A percentile compares a stretch with the other conserved stretches of the same genome.
Evolutionary conservation across 805 yeast species (phyloP).

Genomic region (Starmera dryadoides): DNA sequence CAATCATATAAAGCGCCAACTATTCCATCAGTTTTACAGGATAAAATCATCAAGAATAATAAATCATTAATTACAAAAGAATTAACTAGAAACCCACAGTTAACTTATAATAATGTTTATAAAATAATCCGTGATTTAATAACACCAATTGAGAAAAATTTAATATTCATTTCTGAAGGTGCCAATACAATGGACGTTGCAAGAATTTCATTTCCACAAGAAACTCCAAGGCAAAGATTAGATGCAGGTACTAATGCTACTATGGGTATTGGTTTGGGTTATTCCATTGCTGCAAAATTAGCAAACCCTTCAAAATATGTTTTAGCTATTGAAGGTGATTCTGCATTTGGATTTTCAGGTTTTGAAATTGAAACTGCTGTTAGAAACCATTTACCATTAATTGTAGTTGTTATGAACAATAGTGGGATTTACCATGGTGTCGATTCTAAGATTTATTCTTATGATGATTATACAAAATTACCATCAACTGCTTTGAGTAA

Average conservation of each 20-base stretch:
- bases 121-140: conserved; percentile 36
- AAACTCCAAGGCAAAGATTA: conserved; percentile 43
- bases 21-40: conserved; percentile 19
- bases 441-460: conserved; percentile 23
- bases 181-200: conserved; percentile 75
- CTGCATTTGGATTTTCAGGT: conserved; percentile 71
- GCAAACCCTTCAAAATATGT: conserved; percentile 37
- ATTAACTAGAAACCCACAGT: conserved; percentile 6
- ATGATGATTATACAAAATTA: conserved; percentile 20
- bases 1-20: conserved; percentile 25
- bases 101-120: conserved; percentile 51
- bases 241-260: conserved; percentile 77
- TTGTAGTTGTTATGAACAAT: conserved; percentile 64
- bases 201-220: conserved; percentile 50
- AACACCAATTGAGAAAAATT: conserved; percentile 19
- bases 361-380: conserved; percentile 69
- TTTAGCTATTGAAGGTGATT: conserved; percentile 64
- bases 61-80: conserved; percentile 28
- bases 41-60: conserved; percentile 24
- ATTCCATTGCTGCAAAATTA: conserved; percentile 55
- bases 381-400: conserved; percentile 43
- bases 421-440: conserved; percentile 68
- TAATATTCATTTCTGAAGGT: conserved; percentile 57
- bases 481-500: conserved; percentile 57
- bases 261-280: conserved; percentile 71